Percentiles rank a stretch among this genome's conserved stretches.
phyloP scores from a whole-genome alignment of 2,329 filamentous ascomycete species.

The Apiospora arundinis region DNA sequence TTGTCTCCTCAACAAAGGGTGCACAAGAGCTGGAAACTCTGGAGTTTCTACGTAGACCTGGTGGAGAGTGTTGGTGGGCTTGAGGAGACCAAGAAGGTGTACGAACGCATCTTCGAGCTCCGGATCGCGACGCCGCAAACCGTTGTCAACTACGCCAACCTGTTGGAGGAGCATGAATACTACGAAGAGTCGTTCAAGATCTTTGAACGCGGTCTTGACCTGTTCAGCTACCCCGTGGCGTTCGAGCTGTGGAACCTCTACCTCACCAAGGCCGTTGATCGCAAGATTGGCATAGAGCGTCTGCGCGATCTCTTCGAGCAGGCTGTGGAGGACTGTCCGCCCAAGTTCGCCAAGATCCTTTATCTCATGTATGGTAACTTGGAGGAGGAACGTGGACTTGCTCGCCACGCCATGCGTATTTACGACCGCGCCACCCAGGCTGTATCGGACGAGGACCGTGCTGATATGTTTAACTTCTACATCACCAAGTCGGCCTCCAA shows the following conservation, averaged over 20 bases:
- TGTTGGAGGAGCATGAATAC: conserved; percentile 93
- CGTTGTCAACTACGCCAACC: conserved; percentile 96
- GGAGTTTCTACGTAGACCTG: conserved; percentile 98
- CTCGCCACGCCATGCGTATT: conserved; percentile 97
- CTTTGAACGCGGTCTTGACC: conserved; percentile 92
- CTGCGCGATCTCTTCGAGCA: conserved; percentile 96
- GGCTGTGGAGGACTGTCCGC: conserved; percentile 91
- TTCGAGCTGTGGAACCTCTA: conserved; percentile 99
- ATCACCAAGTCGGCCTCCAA: conserved; percentile 99
- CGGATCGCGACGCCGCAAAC: conserved; percentile 98
- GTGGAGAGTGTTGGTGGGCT: conserved; percentile 92
- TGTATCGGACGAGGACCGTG: conserved; percentile 90
- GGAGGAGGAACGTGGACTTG: conserved; percentile 93
- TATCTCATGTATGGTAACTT: conserved; percentile 99
- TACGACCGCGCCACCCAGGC: conserved; percentile 96
- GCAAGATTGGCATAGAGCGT: conserved; percentile 93
- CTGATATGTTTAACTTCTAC: conserved; percentile 99
- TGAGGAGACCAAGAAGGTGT: conserved; percentile 91
- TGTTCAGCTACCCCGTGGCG: conserved; percentile 98
- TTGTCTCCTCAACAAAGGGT: conserved; percentile 94
- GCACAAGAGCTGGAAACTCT: conserved; percentile 99
- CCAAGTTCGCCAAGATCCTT: conserved; percentile 93
- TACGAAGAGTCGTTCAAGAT: conserved; percentile 98
- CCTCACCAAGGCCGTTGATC: conserved; percentile 94
- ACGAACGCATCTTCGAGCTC: conserved; percentile 97